Percentiles rank a stretch among this genome's conserved stretches.
Evolutionary conservation across 345 rosid genomes (phyloP).

Genomic region (Abelmoschus esculentus): DNA sequence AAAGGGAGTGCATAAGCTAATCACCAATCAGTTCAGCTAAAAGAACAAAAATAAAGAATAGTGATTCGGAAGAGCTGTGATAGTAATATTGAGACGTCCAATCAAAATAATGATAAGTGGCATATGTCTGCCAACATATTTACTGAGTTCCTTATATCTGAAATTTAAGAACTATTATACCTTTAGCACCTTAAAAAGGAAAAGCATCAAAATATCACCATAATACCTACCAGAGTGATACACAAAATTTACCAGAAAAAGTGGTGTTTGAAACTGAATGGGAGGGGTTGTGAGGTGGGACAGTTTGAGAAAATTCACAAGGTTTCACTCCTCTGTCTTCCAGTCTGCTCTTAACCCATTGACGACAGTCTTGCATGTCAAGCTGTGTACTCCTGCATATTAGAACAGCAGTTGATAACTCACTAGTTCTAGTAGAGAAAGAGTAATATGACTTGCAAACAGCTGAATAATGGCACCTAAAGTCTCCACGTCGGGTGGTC

Average conservation of each 20-base stretch:
- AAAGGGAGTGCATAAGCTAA: background rate
- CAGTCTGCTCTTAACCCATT: constrained; percentile 60
- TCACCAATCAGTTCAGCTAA: background rate
- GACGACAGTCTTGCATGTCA: constrained; percentile 52
- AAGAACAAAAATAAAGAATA: background rate
- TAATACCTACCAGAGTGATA: background rate
- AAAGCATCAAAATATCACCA: background rate
- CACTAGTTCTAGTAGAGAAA: background rate
- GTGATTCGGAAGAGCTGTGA: no score
- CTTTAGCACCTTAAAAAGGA: background rate
- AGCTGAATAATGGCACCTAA: no score
- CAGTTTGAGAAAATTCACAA: constrained; percentile 50
- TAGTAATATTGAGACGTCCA: background rate
- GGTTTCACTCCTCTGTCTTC: constrained; percentile 58
- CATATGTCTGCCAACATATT: background rate
- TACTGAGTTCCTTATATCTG: background rate
- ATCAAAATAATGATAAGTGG: background rate
- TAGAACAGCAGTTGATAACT: constrained; percentile 4
- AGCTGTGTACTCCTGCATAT: constrained; percentile 33
- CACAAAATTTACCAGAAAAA: constrained; percentile 17
- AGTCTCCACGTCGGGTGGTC: no score
- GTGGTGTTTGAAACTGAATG: constrained; percentile 24
- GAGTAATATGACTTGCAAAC: no score
- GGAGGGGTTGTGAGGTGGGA: constrained; percentile 38
- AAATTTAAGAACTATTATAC: background rate